Base-by-base conservation (phyloP, 2,329 filamentous ascomycete species). In the Claviceps digitariae region DNA sequence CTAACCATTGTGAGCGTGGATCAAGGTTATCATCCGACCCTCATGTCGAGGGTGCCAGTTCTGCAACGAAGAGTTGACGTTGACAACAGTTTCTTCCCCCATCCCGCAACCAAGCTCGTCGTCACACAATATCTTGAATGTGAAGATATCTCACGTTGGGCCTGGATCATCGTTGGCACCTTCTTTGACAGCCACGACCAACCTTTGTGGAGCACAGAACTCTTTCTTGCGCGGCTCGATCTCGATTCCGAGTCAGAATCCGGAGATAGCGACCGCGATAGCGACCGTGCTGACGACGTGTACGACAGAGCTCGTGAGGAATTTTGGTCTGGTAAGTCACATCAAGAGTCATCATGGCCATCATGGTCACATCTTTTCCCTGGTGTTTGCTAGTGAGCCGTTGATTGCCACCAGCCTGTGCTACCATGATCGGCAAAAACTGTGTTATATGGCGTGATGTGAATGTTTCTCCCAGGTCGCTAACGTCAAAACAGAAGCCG, bases 141-240 rank as follows among this genome's bases (percentile, higher is more conserved):
- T 17, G 62, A 60, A 2, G 61, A 65, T 25, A 59, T 62, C 3
- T 64, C 61, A 0, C 67, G 60, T 54, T 76, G 72, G 71, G 73
- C 70, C 17, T 75, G 69, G 68, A 66, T 77, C 48, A 65, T 75
- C 23, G 65, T 74, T 15, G 74, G 68, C 0, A 69, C 69, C 1
- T 78, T 76, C 52, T 75, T 73, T 61, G 72, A 78, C 63, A 52
- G 57, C 1, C 52, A 68, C 10, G 67, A 69, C 44, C 63, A 61
- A 36, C 60, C 68, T 4, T 54, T 78, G 41, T 78, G 74, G 73
- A 74, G 73, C 47, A 72, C 66, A 0, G 68, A 76, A 60, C 53
- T 75, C 21, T 71, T 77, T 29, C 54, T 70, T 25, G 66, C 64
- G 8, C 64, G 62, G 6, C 45, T 66, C 15, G 60, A 64, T 29